These are phyloP conservation scores for Protea cynaroides DNA, from an alignment of 164 flowering plant species.

Conservation along the genomic window DNA sequence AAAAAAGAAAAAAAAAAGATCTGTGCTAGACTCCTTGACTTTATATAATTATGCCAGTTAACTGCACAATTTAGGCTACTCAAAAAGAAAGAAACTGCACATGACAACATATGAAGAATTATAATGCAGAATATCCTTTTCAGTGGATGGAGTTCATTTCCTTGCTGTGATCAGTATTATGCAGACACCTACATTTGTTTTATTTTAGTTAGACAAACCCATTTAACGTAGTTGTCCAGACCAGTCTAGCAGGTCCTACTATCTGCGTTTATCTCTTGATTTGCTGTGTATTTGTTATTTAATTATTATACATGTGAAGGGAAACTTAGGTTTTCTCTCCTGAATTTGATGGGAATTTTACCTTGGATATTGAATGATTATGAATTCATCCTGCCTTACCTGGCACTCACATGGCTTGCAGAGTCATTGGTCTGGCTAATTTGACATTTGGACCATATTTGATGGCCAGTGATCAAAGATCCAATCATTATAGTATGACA, in stretches of 20 bases:
- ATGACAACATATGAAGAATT: too few species aligned
- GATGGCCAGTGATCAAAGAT: neutral
- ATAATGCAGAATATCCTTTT: slow-evolving; percentile 72
- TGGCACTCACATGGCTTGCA: too few species aligned
- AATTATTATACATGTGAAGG: too few species aligned
- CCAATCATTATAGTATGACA: neutral
- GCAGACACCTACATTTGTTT: neutral
- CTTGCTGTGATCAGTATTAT: slow-evolving; percentile 60
- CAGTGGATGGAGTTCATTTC: slow-evolving; percentile 95
- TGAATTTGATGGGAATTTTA: neutral
- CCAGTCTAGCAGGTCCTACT: neutral
- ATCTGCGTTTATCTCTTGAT: too few species aligned
- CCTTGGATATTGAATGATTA: too few species aligned
- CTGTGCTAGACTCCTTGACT: too few species aligned
- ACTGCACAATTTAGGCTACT: too few species aligned
- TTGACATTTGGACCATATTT: neutral
- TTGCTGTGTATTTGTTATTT: too few species aligned
- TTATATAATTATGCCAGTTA: too few species aligned
- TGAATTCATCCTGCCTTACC: too few species aligned
- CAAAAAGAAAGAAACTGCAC: too few species aligned
- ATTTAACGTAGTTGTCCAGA: neutral
- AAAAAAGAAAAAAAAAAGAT: too few species aligned
- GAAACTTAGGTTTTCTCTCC: neutral
- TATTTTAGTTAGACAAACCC: neutral
- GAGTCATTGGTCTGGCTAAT: neutral